These are phyloP conservation scores for Fonsecaea erecta DNA, from an alignment of 2,329 filamentous ascomycete genomes.

Conservation along the genomic window DNA sequence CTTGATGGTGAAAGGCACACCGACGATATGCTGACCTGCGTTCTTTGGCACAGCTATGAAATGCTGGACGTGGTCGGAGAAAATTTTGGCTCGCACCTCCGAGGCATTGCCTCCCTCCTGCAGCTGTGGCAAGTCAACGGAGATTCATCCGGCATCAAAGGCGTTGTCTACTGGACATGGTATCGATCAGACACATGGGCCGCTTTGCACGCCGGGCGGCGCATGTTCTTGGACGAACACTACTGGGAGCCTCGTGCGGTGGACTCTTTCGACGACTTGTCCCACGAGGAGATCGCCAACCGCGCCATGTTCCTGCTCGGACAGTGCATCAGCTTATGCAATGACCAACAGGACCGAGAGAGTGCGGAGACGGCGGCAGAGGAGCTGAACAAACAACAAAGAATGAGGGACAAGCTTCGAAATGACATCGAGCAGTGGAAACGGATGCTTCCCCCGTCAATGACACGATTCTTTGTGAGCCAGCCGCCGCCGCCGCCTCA, in stretches of 20 bases:
- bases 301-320: conserved; percentile 14
- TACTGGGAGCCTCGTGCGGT: conserved; percentile 15
- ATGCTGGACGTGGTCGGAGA: conserved; percentile 12
- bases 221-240: conserved; percentile 18
- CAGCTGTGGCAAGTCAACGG: conserved; percentile 13
- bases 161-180: conserved; percentile 13
- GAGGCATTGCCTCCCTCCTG: conserved; percentile 7
- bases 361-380: not conserved
- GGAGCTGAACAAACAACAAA: not conserved
- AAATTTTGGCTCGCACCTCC: conserved; percentile 8
- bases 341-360: not conserved
- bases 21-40: not conserved
- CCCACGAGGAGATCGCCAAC: conserved; percentile 14
- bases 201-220: conserved; percentile 11
- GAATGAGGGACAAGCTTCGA: conserved; percentile 4
- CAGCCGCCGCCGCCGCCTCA: not conserved
- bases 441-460: conserved; percentile 10
- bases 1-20: too few species aligned
- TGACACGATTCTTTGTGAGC: not conserved
- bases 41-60: conserved; percentile 5
- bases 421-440: conserved; percentile 12
- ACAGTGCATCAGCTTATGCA: conserved; percentile 15
- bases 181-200: conserved; percentile 15
- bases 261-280: conserved; percentile 1
- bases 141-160: conserved; percentile 8